These are phyloP conservation scores for Paecilomyces formosus DNA, from an alignment of 2,329 filamentous ascomycete genomes.

Conservation along the genomic window DNA sequence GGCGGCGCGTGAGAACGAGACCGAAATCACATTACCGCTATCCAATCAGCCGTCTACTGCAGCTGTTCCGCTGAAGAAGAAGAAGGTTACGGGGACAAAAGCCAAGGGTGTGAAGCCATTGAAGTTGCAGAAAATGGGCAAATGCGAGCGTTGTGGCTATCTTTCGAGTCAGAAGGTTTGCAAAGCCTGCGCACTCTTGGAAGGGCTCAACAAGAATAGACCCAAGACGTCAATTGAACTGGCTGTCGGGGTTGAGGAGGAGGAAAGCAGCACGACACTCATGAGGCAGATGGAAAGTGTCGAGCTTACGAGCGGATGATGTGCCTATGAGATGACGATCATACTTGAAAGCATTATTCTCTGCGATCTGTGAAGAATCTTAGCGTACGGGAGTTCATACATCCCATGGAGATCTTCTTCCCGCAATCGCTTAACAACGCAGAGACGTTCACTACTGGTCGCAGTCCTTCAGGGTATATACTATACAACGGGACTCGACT, in stretches of 20 bases:
- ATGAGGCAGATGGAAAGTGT: constrained; percentile 44
- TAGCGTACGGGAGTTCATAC: neutral
- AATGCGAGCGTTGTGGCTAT: constrained; percentile 84
- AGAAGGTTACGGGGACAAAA: constrained; percentile 13
- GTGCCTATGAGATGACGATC: neutral
- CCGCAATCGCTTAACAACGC: neutral
- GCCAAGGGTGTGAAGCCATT: constrained; percentile 54
- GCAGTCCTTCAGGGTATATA: neutral
- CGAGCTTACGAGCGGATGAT: constrained; percentile 32
- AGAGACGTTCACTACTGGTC: neutral
- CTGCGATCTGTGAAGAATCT: neutral
- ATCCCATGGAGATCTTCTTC: neutral
- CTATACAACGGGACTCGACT: neutral
- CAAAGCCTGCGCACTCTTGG: constrained; percentile 85
- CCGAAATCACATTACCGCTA: constrained; percentile 50
- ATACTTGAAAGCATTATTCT: neutral
- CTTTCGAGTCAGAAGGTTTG: constrained; percentile 91
- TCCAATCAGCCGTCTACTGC: constrained; percentile 5
- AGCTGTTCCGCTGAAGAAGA: constrained; percentile 16
- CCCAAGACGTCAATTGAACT: constrained; percentile 41
- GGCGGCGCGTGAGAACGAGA: constrained; percentile 53
- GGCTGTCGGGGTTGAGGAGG: constrained; percentile 37
- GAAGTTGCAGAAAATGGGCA: constrained; percentile 52
- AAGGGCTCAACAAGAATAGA: constrained; percentile 74
- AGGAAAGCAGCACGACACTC: constrained; percentile 45